Evolutionary conservation across 2,329 filamentous ascomycete species (phyloP), one percentile per base, ranked within the genome.

Genomic region (Ascochyta viciae-villosae): DNA sequence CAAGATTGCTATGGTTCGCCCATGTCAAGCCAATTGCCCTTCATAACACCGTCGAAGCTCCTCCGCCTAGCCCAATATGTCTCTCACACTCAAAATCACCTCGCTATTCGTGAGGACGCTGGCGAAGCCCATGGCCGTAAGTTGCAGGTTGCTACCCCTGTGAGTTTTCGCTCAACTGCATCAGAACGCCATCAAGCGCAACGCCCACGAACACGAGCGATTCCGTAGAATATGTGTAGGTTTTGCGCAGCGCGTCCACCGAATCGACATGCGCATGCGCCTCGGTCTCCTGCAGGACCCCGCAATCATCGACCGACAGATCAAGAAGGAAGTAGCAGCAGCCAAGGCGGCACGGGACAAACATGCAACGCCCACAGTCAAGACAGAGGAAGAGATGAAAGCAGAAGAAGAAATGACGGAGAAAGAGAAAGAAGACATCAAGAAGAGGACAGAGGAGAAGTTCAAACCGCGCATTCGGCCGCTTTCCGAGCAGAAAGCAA

Each of bases 71-170:
- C 53, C 57, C 52, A 68, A 37, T 61, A 88, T 88, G 85, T 87
- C 85, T 59, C 79, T 89, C 59, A 87, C 86, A 9, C 77, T 89
- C 60, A 89, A 89, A 71, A 82, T 89, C 63, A 84, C 84, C 29
- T 88, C 87, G 22, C 78, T 89, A 43, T 82, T 81, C 37, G 85
- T 89, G 56, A 81, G 87, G 56, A 89, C 87, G 1, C 77, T 88
- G 26, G 87, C 87, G 13, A 89, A 89, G 70, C 87, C 87, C 2
- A 86, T 89, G 68, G 86, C 85, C 61, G 87, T 89, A 80, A 66
- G 82, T 40, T 1, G 3, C 22, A 15, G 19, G 26, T 0, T 7
- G 7, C 15, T 9, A 2, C 12, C 8, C n/a, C 12, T 31, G 29
- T n/a, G n/a, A 13, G 31, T 3, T 4, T 22, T 16, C 39, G 42